Evolutionary conservation across 805 yeast genomes (phyloP), one percentile per base, ranked within the genome.

Genomic region (Spencermartinsiella europaea): DNA sequence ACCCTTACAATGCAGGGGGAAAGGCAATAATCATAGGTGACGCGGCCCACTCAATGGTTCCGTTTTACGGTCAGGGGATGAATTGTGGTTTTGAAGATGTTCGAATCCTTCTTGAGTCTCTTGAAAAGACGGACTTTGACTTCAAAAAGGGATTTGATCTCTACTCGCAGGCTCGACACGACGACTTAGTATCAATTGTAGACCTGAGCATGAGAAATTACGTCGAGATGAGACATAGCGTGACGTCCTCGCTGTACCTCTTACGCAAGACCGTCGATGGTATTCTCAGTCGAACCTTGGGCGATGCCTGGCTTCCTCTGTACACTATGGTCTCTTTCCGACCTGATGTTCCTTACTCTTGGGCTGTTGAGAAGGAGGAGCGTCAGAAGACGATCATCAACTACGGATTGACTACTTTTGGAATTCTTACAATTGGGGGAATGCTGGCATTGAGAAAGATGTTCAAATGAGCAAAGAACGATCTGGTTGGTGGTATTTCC

Each of bases 51-150:
- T 80, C 93, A 22, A 90, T 89, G 96, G 97, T 90, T 4, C 97
- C 97, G n/a, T 90, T 90, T 64, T 90, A 89, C 61, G 97, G 97
- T 7, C 97, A 90, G 64, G 97, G 97, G 3, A 84, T 90, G 91
- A 90, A 90, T 64, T 86, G 95, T 61, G 97, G 97, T 1, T 84
- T 90, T 63, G 97, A 90, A 65, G 97, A 91, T 57, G 90, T 90
- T 19, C 70, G 80, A 47, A 78, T 81, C 1, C 67, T 90, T 44
- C 68, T 84, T 67, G 72, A 76, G 38, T 47, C 56, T 34, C 60
- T 81, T 21, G 74, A 73, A 27, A 54, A 63, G 45, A 34, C 58
- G 40, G 48, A 64, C 2, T 68, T 62, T 17, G 68, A 76, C 47
- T 68, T 80, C 22, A 58, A 59, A 1, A 52, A 50, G 8, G 82